Percentiles rank a stretch among this genome's conserved stretches.
Evolutionary conservation across 257 asterid genomes (phyloP).

Genomic region (Jacaranda mimosifolia): DNA sequence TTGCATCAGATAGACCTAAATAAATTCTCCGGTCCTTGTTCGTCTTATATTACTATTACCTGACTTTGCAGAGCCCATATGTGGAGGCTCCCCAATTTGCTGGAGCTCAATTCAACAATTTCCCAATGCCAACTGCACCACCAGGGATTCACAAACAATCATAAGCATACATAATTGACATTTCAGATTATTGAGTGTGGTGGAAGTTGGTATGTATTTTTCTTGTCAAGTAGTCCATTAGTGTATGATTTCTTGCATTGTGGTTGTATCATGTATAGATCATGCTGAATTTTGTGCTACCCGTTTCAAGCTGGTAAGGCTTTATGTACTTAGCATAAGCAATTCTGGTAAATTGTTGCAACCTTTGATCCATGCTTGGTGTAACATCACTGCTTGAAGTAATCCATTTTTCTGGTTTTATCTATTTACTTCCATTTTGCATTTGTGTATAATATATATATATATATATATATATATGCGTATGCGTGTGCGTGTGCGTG

Average conservation of each 20-base stretch:
- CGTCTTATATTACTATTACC: not conserved
- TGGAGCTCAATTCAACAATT: slow-evolving; percentile 55
- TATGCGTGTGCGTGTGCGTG: no score
- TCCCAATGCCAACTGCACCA: slow-evolving; percentile 96
- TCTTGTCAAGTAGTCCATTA: slow-evolving; percentile 18
- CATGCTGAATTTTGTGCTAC: slow-evolving; percentile 30
- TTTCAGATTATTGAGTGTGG: slow-evolving; percentile 17
- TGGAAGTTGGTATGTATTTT: slow-evolving; percentile 42
- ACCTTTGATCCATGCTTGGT: no score
- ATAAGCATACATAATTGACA: slow-evolving; percentile 36
- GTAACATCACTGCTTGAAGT: no score
- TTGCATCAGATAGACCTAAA: no score
- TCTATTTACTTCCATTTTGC: no score
- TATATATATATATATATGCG: no score
- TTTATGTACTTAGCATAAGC: slow-evolving; percentile 26
- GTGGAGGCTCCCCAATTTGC: slow-evolving; percentile 86
- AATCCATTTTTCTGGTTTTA: no score
- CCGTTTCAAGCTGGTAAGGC: not conserved
- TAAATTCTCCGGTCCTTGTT: no score
- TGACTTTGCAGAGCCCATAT: slow-evolving; percentile 77
- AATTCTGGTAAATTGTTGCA: no score
- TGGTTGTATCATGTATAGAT: slow-evolving; percentile 38
- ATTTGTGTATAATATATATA: no score
- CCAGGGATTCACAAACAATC: slow-evolving; percentile 80
- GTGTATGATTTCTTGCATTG: slow-evolving; percentile 44